phyloP scores from a whole-genome alignment of 2,329 filamentous ascomycete genomes.

The Penicillium sp. region DNA sequence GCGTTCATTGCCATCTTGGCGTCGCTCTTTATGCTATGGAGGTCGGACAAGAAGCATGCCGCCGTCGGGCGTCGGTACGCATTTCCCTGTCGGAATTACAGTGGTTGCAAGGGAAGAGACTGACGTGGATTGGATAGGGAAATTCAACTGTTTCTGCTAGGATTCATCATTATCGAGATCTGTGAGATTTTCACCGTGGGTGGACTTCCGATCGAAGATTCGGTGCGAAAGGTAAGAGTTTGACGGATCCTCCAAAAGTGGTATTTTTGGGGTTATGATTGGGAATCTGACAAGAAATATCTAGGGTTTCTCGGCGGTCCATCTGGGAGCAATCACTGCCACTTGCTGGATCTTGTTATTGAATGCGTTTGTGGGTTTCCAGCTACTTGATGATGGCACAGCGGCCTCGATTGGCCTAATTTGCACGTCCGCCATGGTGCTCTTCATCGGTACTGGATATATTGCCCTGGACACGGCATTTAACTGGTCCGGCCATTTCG shows the following conservation, averaged over 20 bases:
- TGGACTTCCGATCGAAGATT: constrained; percentile 73
- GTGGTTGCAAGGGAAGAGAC: background rate
- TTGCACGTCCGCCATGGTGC: constrained; percentile 64
- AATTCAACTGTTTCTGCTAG: constrained; percentile 90
- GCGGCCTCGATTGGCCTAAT: constrained; percentile 77
- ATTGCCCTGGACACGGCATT: constrained; percentile 93
- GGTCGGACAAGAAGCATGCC: constrained; percentile 85
- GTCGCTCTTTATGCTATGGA: constrained; percentile 68
- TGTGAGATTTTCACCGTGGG: constrained; percentile 97
- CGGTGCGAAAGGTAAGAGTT: constrained; percentile 67
- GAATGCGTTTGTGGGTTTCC: constrained; percentile 89
- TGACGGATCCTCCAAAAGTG: background rate
- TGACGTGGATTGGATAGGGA: constrained; percentile 61
- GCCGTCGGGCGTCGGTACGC: constrained; percentile 86
- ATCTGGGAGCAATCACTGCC: constrained; percentile 85
- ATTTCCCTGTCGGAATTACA: background rate
- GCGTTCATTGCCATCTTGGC: constrained; percentile 73
- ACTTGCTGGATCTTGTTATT: constrained; percentile 89
- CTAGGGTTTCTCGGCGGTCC: constrained; percentile 83
- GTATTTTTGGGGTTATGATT: no score
- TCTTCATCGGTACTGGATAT: constrained; percentile 91
- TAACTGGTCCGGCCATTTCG: constrained; percentile 78
- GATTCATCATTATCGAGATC: constrained; percentile 83
- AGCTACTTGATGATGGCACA: constrained; percentile 91
- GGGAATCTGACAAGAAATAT: constrained; percentile 10